phyloP scores from a whole-genome alignment of 345 rosid genomes.

The Eucalyptus virginea region DNA sequence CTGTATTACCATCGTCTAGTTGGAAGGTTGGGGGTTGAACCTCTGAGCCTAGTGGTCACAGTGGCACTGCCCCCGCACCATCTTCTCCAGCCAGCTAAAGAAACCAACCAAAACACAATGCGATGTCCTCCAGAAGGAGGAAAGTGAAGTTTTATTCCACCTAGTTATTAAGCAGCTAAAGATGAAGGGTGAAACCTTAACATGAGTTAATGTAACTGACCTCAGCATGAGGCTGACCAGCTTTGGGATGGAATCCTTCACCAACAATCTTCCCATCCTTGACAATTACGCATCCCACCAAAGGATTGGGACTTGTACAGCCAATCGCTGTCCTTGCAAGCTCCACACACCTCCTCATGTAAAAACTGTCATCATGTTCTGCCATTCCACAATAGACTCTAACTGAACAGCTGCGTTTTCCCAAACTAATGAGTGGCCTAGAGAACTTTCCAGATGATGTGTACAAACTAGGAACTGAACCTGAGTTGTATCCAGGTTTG shows the following conservation, averaged over 20 bases:
- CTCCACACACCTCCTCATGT: constrained; percentile 71
- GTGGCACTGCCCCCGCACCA: background rate
- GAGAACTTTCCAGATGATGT: background rate
- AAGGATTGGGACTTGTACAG: constrained; percentile 83
- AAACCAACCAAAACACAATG: background rate
- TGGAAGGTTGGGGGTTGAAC: background rate
- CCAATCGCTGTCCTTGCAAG: constrained; percentile 73
- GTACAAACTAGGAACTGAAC: background rate
- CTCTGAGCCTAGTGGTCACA: background rate
- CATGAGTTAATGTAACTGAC: constrained; percentile 14
- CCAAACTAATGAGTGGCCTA: background rate
- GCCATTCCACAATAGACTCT: constrained; percentile 9
- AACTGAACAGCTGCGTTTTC: background rate
- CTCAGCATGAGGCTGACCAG: constrained; percentile 97
- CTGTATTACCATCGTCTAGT: background rate
- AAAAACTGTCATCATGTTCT: constrained; percentile 38
- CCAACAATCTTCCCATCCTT: constrained; percentile 82
- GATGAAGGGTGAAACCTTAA: background rate
- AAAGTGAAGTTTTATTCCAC: background rate
- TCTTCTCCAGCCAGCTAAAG: background rate
- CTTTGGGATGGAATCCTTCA: constrained; percentile 94
- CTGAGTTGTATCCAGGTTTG: background rate
- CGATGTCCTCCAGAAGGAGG: background rate
- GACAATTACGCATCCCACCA: constrained; percentile 94
- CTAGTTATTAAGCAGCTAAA: background rate